These are phyloP conservation scores for Dendrobium nobile DNA, from an alignment of 106 monocot species.

Conservation along the genomic window DNA sequence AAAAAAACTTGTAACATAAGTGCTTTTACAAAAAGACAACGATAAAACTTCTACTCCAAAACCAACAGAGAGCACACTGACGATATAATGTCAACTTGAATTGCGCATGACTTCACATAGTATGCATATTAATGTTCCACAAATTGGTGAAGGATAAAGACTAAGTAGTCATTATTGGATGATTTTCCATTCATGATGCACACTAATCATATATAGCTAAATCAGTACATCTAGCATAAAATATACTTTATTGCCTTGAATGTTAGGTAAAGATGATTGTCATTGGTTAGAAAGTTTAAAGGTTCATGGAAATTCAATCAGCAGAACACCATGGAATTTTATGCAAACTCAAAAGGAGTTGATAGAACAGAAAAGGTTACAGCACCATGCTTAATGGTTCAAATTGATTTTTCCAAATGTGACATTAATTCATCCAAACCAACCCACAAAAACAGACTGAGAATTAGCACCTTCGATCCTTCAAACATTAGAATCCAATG, in stretches of 20 bases:
- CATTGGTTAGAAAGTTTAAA: background rate
- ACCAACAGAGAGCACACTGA: background rate
- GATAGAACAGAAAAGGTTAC: background rate
- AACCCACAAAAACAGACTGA: background rate
- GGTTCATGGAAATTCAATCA: background rate
- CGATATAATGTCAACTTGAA: background rate
- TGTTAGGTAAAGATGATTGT: background rate
- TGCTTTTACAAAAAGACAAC: background rate
- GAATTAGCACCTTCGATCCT: constrained; percentile 79
- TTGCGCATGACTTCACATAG: background rate
- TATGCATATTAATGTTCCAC: background rate
- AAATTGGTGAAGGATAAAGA: background rate
- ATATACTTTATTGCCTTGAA: background rate
- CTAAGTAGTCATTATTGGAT: background rate
- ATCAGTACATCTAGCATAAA: background rate
- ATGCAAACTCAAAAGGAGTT: background rate
- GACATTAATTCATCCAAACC: background rate
- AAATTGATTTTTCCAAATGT: background rate
- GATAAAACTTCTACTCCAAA: background rate
- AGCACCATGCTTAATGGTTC: background rate
- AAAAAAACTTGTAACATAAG: background rate
- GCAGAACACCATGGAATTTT: background rate
- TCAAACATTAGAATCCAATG: constrained; percentile 93
- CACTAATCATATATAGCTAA: background rate
- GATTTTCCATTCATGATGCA: background rate